Percentiles rank a stretch among this genome's conserved stretches.
Evolutionary conservation across 192 early-diverging fungal genomes (phyloP).

Genomic region (Backusella sp.): DNA sequence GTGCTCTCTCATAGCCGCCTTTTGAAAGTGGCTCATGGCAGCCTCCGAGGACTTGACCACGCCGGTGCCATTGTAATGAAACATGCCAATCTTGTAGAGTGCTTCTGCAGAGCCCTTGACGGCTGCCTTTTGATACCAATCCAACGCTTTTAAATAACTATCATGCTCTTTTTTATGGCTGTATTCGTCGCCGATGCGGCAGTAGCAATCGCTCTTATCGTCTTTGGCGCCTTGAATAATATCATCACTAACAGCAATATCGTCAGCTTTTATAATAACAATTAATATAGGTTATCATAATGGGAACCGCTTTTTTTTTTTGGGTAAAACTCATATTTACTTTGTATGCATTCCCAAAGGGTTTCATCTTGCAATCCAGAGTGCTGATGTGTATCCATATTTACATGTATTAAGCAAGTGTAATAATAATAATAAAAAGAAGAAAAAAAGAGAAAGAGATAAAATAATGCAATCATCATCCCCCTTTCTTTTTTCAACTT

Average conservation of each 20-base stretch:
- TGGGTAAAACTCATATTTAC: not conserved
- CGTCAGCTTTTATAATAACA: not conserved
- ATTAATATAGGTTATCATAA: not conserved
- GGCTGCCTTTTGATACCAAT: not conserved
- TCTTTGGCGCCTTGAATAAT: not conserved
- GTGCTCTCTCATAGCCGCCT: not conserved
- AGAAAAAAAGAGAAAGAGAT: not conserved
- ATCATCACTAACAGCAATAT: not conserved
- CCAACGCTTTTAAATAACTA: not conserved
- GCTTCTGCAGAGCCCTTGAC: not conserved
- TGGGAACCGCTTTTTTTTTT: not conserved
- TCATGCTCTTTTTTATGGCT: not conserved
- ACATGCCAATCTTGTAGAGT: not conserved
- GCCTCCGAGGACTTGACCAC: not conserved
- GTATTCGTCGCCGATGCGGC: not conserved
- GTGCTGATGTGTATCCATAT: not conserved
- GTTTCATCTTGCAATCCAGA: not conserved
- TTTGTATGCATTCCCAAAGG: not conserved
- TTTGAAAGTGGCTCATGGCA: not conserved
- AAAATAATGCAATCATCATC: not conserved
- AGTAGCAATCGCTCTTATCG: not conserved
- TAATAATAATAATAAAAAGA: not conserved
- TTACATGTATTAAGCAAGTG: not conserved
- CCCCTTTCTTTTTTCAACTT: not conserved
- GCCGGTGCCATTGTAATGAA: not conserved